phyloP scores from a whole-genome alignment of 2,329 filamentous ascomycete species.

The Colletotrichum magnum region DNA sequence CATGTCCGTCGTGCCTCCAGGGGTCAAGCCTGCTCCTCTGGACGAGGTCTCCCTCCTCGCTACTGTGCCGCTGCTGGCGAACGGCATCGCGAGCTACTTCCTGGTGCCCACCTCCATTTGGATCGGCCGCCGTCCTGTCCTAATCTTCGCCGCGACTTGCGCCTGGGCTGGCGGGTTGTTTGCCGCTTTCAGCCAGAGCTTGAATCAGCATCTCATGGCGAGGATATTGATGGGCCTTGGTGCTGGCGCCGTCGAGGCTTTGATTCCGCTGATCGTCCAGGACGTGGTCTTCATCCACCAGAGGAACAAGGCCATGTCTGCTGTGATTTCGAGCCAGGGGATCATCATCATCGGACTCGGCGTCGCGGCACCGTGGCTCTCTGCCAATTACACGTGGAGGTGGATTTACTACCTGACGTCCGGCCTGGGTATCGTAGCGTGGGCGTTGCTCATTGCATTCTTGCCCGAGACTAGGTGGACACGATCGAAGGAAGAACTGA shows the following conservation, averaged over 20 bases:
- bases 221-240: slow-evolving; percentile 52
- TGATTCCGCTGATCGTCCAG: slow-evolving; percentile 55
- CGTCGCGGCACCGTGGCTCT: slow-evolving; percentile 48
- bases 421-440: slow-evolving; percentile 47
- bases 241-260: slow-evolving; percentile 51
- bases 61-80: slow-evolving; percentile 51
- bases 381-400: slow-evolving; percentile 50
- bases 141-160: slow-evolving; percentile 49
- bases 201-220: slow-evolving; percentile 49
- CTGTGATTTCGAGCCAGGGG: slow-evolving; percentile 48
- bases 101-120: slow-evolving; percentile 53
- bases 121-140: slow-evolving; percentile 52
- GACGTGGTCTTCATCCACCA: slow-evolving; percentile 56
- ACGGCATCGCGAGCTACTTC: slow-evolving; percentile 52
- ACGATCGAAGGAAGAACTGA: slow-evolving; percentile 48
- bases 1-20: slow-evolving; percentile 36
- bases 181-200: slow-evolving; percentile 49
- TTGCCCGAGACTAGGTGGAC: slow-evolving; percentile 54
- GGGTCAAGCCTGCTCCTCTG: slow-evolving; percentile 48
- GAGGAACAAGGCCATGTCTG: slow-evolving; percentile 51
- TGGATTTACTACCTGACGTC: slow-evolving; percentile 53
- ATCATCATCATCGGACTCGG: slow-evolving; percentile 48
- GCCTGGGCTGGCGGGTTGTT: slow-evolving; percentile 53
- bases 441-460: slow-evolving; percentile 49
- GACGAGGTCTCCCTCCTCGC: slow-evolving; percentile 48